Percentiles rank a stretch among this genome's conserved stretches.
Evolutionary conservation across 2,329 filamentous ascomycete species (phyloP).

Genomic region (Cucurbitaria berberidis): DNA sequence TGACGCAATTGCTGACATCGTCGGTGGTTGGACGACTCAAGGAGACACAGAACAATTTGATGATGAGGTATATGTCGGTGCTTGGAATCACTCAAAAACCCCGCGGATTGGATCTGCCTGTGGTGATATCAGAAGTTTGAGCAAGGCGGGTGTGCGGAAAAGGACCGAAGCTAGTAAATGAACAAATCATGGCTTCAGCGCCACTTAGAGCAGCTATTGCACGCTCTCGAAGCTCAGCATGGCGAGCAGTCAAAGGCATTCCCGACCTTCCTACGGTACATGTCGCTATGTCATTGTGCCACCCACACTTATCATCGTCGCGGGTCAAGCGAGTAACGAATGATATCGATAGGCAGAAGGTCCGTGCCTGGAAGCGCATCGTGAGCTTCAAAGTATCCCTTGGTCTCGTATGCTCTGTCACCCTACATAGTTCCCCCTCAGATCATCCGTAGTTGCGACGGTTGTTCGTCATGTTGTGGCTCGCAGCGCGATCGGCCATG

Average conservation of each 20-base stretch:
- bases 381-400: background rate
- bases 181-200: background rate
- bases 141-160: slow-evolving; percentile 12
- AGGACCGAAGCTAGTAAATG: slow-evolving; percentile 6
- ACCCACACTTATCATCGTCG: background rate
- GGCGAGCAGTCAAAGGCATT: too few species aligned
- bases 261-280: too few species aligned
- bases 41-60: background rate
- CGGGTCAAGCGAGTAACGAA: background rate
- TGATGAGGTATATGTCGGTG: background rate
- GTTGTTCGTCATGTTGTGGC: background rate
- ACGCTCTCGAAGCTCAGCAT: background rate
- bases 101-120: background rate
- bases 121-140: background rate
- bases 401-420: background rate
- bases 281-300: background rate
- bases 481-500: background rate
- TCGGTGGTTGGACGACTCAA: background rate
- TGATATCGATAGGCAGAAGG: background rate
- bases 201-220: background rate
- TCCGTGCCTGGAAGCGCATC: background rate
- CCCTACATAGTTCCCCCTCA: background rate
- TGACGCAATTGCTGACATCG: slow-evolving; percentile 3
- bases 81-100: too few species aligned
- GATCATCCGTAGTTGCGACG: background rate